phyloP scores from a whole-genome alignment of 73 alveolate species.

The Blepharisma stoltei region DNA sequence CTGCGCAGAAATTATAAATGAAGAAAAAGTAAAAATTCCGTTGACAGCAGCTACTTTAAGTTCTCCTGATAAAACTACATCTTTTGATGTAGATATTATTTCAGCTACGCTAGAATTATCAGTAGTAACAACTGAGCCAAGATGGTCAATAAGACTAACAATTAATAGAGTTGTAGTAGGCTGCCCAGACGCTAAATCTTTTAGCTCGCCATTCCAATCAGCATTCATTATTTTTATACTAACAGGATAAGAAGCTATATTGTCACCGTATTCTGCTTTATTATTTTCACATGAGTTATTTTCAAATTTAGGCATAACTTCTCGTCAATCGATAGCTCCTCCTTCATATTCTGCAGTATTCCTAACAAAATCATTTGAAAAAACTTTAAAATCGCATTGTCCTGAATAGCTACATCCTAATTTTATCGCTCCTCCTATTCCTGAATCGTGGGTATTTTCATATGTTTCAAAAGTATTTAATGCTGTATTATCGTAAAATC shows the following conservation, averaged over 20 bases:
- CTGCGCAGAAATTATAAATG: background rate
- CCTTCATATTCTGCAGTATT: background rate
- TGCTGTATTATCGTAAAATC: no score
- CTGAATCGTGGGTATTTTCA: background rate
- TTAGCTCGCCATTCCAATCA: no score
- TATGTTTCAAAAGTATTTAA: background rate
- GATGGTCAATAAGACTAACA: no score
- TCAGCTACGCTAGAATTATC: background rate
- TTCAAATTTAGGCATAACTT: background rate
- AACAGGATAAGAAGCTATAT: background rate
- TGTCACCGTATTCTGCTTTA: background rate
- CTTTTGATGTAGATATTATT: background rate
- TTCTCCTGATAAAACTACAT: background rate
- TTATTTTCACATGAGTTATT: background rate
- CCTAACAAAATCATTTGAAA: background rate
- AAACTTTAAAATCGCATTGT: background rate
- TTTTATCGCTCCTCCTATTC: background rate
- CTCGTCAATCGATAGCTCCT: background rate
- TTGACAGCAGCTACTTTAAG: background rate
- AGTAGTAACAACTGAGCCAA: background rate
- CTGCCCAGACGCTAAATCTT: no score
- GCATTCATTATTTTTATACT: background rate
- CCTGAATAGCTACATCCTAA: background rate
- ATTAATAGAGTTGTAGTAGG: no score
- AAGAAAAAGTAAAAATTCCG: background rate